A percentile compares a stretch with the other conserved stretches of the same genome.
phyloP scores from a whole-genome alignment of 2,329 filamentous ascomycete genomes.

The Nakataea oryzae region DNA sequence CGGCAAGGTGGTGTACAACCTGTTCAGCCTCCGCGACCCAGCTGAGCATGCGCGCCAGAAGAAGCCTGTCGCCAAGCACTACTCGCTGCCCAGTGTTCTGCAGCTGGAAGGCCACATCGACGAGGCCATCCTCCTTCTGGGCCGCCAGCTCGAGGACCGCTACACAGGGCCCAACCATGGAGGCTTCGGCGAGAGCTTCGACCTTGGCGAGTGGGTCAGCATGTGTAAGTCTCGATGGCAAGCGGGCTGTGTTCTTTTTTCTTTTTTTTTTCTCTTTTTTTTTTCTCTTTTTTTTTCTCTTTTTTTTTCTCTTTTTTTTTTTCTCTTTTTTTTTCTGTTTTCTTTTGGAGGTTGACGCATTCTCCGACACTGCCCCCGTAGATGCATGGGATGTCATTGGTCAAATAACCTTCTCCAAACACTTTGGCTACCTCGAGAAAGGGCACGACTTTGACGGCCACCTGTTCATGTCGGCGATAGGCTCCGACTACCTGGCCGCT shows the following conservation, averaged over 20 bases:
- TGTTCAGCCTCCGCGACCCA: conserved; percentile 24
- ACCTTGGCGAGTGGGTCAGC: neutral
- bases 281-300: neutral
- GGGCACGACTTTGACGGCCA: conserved; percentile 25
- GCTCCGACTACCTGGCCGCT: conserved; percentile 16
- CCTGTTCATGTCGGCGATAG: conserved; percentile 16
- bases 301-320: no score
- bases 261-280: neutral
- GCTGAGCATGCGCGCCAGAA: conserved; percentile 17
- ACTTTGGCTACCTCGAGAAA: conserved; percentile 28
- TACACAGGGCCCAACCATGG: conserved; percentile 14
- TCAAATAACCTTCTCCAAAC: conserved; percentile 25
- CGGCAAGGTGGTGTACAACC: conserved; percentile 19
- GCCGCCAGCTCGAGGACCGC: conserved; percentile 15
- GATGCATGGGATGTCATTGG: conserved; percentile 29
- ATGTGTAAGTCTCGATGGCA: neutral
- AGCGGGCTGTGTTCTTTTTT: neutral
- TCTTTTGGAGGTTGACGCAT: no score
- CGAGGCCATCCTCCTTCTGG: conserved; percentile 18
- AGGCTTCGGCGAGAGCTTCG: neutral
- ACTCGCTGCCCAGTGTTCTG: conserved; percentile 15
- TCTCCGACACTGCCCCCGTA: conserved; percentile 8
- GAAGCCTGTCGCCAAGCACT: conserved; percentile 20
- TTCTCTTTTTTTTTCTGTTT: neutral
- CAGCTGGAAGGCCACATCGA: conserved; percentile 14